phyloP scores from a whole-genome alignment of 305 asterid species.

The Withania somnifera region DNA sequence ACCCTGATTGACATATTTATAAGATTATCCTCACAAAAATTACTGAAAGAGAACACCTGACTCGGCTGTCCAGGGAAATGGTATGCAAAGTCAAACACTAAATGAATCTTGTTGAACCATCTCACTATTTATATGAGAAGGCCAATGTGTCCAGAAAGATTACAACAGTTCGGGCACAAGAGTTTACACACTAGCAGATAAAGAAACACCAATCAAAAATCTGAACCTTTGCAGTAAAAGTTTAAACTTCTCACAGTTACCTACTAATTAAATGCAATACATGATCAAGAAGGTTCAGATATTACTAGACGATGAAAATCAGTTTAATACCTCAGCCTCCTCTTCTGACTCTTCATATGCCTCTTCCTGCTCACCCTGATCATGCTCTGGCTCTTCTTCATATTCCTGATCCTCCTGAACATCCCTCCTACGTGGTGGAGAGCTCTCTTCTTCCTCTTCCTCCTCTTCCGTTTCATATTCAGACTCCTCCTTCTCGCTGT shows the following conservation, averaged over 20 bases:
- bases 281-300: background rate
- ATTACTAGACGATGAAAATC: background rate
- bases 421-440: constrained; percentile 39
- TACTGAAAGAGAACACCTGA: background rate
- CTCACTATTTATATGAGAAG: background rate
- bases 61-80: background rate
- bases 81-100: background rate
- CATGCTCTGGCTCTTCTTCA: constrained; percentile 36
- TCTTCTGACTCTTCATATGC: constrained; percentile 77
- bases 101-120: background rate
- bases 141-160: background rate
- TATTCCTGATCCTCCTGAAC: constrained; percentile 59
- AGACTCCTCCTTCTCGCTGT: constrained; percentile 85
- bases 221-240: background rate
- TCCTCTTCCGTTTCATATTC: constrained; percentile 97
- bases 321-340: constrained; percentile 64
- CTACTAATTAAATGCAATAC: background rate
- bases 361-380: constrained; percentile 54
- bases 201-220: background rate
- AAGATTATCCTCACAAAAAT: background rate
- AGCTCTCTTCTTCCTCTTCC: constrained; percentile 62
- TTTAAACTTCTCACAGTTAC: background rate
- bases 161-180: background rate
- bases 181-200: background rate
- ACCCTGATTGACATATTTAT: background rate